Evolutionary conservation across 768 basidiomycete genomes (phyloP), one percentile per base, ranked within the genome.

Genomic region (Boletus pseudo-olivaceus): DNA sequence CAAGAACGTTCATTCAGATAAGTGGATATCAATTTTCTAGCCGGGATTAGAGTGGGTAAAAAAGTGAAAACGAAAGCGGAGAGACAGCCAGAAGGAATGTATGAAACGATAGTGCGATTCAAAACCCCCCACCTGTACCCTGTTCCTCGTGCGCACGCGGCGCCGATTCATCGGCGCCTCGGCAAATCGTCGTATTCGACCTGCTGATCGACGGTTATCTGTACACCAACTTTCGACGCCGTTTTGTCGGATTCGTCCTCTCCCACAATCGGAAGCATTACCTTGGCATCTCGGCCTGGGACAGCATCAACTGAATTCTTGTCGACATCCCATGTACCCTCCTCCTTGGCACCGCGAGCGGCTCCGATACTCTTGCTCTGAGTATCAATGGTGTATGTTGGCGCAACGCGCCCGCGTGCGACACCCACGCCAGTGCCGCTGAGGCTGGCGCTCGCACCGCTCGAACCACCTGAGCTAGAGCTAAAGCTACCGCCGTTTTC

Each of bases 401-500:
- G 41, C 4, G 47, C 64, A 20, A 55, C 60, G 11, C 61, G 62
- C 1, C 66, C 72, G 35, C 73, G 77, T 2, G 49, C 50, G 14
- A 63, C 59, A 11, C 61, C 54, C 19, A 30, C 20, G 5, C 53
- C 66, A 3, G 54, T 56, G 1, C 47, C 65, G 37, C 60, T 66
- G 26, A 72, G 52, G 7, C 74, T 77, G 52, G 76, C 80, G 29
- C 76, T 76, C 47, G 79, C 73, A 58, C 80, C 81, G n/a, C 81
- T 80, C 52, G 68, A 69, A 19, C 69, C 66, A 49, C 62, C 65
- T 5, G 78, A 72, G 51, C 79, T 78, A n/a, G 78, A 69, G 15
- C 82, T 80, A 66, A 90, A 92, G 42, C 78, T 76, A 20, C 90
- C 90, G 39, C 90, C 90, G 39, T 79, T 70, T 23, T 74, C 78